Base-by-base conservation (phyloP, 2,329 filamentous ascomycete genomes). In the Lasiodiplodia gonubiensis region DNA sequence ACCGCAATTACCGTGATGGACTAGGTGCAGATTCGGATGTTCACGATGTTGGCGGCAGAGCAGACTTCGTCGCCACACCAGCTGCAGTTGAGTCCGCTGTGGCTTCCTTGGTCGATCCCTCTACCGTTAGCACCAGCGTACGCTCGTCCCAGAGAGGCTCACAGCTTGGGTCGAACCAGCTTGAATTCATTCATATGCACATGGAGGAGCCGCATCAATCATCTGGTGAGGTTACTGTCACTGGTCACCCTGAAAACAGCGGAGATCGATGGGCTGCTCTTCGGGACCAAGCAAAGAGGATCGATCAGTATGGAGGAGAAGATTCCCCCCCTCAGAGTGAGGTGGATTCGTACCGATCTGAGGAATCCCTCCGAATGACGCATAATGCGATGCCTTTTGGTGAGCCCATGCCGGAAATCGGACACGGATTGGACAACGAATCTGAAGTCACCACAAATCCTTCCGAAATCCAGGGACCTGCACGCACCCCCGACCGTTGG, bases 51-150 rank as follows among this genome's bases (percentile, higher is more conserved):
- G 90, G 86, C 51, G 89, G 89, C 12, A 97, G 92, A 72, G 90
- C 93, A 2, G 86, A 92, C 71, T 90, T 93, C 74, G 86, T 96
- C 3, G 89, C 93, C 72, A 89, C 88, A 1, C 88, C 87, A 2
- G 75, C 89, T 39, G 92, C 87, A 2, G 89, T 97, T 0, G 94
- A 97, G 78, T 97, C 94, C 16, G 92, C 91, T 11, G 94, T 98
- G 12, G 94, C 94, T 8, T 97, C 94, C 18, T 83, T 98, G 7
- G 90, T 95, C 72, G 92, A 93, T 21, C 94, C 93, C 0, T 96
- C 93, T 2, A 86, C 90, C 14, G 76, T 97, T 64, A 94, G 81
- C 53, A 63, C 59, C 10, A 64, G 69, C 69, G 74, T 79, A 54
- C 77, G 74, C 12, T 80, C 79, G 2, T 80, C 78, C 18, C 70